Conservation (phyloP, 495 filamentous ascomycete species). For the Thermochaetoides thermophila region DNA sequence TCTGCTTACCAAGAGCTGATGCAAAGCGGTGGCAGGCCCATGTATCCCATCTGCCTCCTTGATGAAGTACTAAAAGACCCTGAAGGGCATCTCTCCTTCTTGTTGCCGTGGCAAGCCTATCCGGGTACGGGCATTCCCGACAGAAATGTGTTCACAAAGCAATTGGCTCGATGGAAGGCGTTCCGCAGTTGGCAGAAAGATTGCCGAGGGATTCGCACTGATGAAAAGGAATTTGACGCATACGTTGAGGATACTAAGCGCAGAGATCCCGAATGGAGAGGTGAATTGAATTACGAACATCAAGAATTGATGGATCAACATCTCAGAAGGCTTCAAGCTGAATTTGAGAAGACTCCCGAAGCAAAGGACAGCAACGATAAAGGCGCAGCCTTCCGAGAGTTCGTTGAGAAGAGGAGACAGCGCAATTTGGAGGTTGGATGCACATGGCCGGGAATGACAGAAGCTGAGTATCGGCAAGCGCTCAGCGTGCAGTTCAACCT, state of each 20-base stretch:
- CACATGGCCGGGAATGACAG: not conserved
- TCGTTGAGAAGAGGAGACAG: constrained; percentile 3
- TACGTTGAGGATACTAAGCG: constrained; percentile 3
- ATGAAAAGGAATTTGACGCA: constrained; percentile 5
- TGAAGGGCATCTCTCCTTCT: not conserved
- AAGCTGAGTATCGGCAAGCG: not conserved
- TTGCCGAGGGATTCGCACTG: constrained; percentile 3
- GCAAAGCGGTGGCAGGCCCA: too few species aligned
- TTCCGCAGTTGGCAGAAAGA: constrained; percentile 11
- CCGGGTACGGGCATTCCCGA: not conserved
- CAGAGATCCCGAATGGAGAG: too few species aligned
- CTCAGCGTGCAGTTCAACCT: not conserved
- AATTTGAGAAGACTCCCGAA: not conserved
- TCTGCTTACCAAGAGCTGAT: too few species aligned
- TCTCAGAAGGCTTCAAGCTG: not conserved
- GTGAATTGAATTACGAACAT: too few species aligned
- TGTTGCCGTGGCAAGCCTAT: constrained; percentile 3
- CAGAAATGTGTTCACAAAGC: constrained; percentile 4
- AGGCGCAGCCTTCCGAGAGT: constrained; percentile 1
- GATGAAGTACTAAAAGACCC: constrained; percentile 1
- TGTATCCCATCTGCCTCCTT: constrained; percentile 3
- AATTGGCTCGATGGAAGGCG: constrained; percentile 5
- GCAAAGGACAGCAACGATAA: not conserved
- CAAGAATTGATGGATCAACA: not conserved
- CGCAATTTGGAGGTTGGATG: not conserved